Evolutionary conservation across 2,329 filamentous ascomycete species (phyloP), one percentile per base, ranked within the genome.

Genomic region (Arthrobotrys sinensis): DNA sequence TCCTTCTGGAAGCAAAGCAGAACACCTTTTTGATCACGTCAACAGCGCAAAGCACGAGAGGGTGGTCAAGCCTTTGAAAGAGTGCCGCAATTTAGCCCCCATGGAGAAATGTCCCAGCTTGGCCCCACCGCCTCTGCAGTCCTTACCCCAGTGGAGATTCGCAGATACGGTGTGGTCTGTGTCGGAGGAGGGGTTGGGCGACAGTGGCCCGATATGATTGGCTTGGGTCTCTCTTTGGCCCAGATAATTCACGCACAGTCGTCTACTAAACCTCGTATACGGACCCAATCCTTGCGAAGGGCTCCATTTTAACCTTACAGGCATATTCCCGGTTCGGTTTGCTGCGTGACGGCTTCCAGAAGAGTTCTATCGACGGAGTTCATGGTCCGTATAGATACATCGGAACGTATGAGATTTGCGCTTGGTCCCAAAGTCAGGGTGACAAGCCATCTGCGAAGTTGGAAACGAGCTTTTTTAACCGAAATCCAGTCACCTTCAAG

Each of bases 401-500:
- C 16, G 16, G 24, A 34, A 63, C 46, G 43, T 62, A 52, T 48
- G 38, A 57, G 53, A 52, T 40, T 67, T 62, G 36, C 52, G 72
- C 66, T 64, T 77, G 65, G 46, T 38, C 48, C 43, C 34, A 21
- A 28, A 34, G 72, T 77, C 45, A 50, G 53, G 12, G 55, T 45
- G 32, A 76, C 71, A 60, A 55, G 43, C 64, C 34, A 65, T 34
- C 10, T 36, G 24, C 53, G 53, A 66, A 34, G 50, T 67, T 70
- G 72, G 72, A 77, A 77, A 77, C 72, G 72, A 77, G 48, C 72
- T 50, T 34, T 34, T 67, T 77, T 77, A 77, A 77, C 72, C 72
- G 66, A 77, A 70, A 66, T 70, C 64, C 38, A 76, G 72, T 76
- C 34, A 62, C 38, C 32, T 48, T 55, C 28, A 46, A 68, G 53